Evolutionary conservation across 2,329 filamentous ascomycete species (phyloP), one percentile per base, ranked within the genome.

Genomic region (Keithomyces neogunnii): DNA sequence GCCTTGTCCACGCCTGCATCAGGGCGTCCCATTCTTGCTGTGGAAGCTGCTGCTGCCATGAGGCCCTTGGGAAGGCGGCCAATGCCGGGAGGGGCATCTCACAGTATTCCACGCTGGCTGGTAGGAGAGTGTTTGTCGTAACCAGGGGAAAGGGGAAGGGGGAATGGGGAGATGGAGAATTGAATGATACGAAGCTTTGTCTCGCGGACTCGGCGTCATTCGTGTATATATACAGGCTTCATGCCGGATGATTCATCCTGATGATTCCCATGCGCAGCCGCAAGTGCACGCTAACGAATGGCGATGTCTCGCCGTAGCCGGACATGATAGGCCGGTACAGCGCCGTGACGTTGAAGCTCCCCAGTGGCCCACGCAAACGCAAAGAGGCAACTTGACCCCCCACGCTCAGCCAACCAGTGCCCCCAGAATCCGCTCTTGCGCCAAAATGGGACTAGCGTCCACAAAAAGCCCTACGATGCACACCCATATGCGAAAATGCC

Each of bases 1-100:
- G 75, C 9, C 80, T 72, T 19, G 83, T 71, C 89, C 89, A 96
- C 36, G 88, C 84, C 56, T 86, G 80, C 45, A 95, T 71, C 64
- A 86, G 89, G 33, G 80, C 75, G 57, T 85, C 76, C 90, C 90
- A 96, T 68, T 96, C 88, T 48, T 76, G 70, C 3, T 82, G 70
- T 39, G 77, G 73, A 53, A 96, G 78, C 58, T 78, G 78, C 57
- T 79, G 77, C 62, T 83, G 82, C 72, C 89, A 82, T 51, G 74
- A 72, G 35, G 79, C 71, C 55, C 84, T 78, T 19, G 91, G 92
- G 60, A 93, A 90, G 26, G 86, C 80, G 52, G 86, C 89, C 67
- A 96, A 77, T 35, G 84, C 77, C 42, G 89, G 89, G 35, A 51
- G 39, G 11, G 4, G 2, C 11, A 51, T 42, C 31, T 19, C 19